A percentile compares a stretch with the other conserved stretches of the same genome.
phyloP scores from a whole-genome alignment of 257 asterid genomes.

The Solanum virginianum region DNA sequence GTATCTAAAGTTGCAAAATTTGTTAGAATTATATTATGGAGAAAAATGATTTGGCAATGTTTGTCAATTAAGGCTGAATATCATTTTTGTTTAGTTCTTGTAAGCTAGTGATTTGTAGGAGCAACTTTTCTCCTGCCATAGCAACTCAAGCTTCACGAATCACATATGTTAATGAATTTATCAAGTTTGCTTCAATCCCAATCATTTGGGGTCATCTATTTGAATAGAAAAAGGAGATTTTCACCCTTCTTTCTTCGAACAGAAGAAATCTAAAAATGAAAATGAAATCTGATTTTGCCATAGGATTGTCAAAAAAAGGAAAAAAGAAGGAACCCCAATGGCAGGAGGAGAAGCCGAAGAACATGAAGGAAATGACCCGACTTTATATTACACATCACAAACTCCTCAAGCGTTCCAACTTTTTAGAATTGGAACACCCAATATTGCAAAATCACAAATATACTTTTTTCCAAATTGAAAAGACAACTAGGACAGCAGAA shows the following conservation, averaged over 20 bases:
- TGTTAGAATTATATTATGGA: not conserved
- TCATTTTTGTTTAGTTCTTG: not conserved
- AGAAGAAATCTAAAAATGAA: not conserved
- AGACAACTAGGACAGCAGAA: not conserved
- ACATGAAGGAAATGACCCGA: not conserved
- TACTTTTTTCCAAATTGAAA: not conserved
- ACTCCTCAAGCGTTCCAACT: not conserved
- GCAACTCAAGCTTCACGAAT: not conserved
- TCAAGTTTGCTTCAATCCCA: not conserved
- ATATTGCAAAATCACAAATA: not conserved
- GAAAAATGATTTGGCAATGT: not conserved
- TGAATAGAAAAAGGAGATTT: not conserved
- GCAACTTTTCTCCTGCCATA: not conserved
- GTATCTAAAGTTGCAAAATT: not conserved
- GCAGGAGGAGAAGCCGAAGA: not conserved
- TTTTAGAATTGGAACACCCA: not conserved
- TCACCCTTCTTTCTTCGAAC: not conserved
- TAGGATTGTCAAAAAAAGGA: not conserved
- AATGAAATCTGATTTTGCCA: not conserved
- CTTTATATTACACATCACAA: not conserved
- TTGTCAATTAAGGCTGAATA: not conserved
- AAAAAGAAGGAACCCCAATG: not conserved
- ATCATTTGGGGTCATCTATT: not conserved
- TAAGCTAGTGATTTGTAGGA: not conserved
- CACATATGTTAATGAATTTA: not conserved